Conservation (phyloP, 768 basidiomycete species). For the Postia placenta region DNA sequence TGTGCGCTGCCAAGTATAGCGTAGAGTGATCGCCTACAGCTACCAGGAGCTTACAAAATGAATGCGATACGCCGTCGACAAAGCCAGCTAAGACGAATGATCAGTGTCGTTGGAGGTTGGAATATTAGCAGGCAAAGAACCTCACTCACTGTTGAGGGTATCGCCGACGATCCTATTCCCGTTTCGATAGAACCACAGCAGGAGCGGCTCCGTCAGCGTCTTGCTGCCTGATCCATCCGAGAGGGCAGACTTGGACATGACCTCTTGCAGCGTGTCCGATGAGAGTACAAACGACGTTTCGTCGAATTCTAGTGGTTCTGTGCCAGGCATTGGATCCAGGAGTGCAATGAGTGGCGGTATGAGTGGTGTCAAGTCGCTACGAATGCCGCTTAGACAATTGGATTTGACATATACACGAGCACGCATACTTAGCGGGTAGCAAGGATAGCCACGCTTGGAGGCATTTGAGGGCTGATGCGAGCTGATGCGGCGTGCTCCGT, state of each 20-base stretch:
- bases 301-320: constrained; percentile 26
- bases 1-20: constrained; percentile 63
- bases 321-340: constrained; percentile 23
- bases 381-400: background rate
- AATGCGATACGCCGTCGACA: constrained; percentile 55
- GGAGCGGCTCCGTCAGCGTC: constrained; percentile 77
- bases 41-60: constrained; percentile 73
- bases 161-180: constrained; percentile 44
- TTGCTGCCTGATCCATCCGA: constrained; percentile 62
- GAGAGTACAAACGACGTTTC: constrained; percentile 55
- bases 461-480: constrained; percentile 70
- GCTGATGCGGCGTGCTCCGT: constrained; percentile 35
- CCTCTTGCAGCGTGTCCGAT: constrained; percentile 70
- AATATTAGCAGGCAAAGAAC: background rate
- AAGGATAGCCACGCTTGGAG: constrained; percentile 78
- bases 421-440: constrained; percentile 57
- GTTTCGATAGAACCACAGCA: constrained; percentile 65
- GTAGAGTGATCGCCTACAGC: constrained; percentile 86
- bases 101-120: background rate
- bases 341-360: constrained; percentile 57
- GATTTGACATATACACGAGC: background rate
- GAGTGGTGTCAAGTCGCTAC: constrained; percentile 63
- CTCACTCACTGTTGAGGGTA: constrained; percentile 29
- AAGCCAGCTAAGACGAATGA: constrained; percentile 29
- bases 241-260: constrained; percentile 69